Percentiles rank a stretch among this genome's conserved stretches.
Evolutionary conservation across 106 monocot species (phyloP).

Genomic region (Narthecium ossifragum): DNA sequence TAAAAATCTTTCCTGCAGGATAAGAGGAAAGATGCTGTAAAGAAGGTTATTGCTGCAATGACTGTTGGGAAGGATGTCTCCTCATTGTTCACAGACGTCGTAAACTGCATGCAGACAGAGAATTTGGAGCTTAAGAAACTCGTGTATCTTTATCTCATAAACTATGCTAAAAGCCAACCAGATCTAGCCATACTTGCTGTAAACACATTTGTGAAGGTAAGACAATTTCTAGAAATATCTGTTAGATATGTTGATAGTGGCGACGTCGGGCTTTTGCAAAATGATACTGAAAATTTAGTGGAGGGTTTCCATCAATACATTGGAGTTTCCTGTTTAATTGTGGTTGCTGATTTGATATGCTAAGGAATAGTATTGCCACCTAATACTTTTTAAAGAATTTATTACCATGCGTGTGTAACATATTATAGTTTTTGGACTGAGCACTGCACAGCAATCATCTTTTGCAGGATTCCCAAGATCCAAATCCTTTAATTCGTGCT

Average conservation of each 20-base stretch:
- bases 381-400: no score
- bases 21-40: constrained; percentile 99
- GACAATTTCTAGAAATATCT: no score
- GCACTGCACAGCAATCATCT: background rate
- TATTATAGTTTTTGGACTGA: no score
- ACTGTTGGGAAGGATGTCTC: constrained; percentile 99
- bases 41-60: constrained; percentile 99
- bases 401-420: no score
- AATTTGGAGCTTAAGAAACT: constrained; percentile 98
- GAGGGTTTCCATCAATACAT: no score
- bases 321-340: background rate
- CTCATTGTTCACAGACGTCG: constrained; percentile 96
- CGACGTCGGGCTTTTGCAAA: no score
- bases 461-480: constrained; percentile 96
- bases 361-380: no score
- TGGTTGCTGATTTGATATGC: background rate
- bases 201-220: constrained; percentile 98
- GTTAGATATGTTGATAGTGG: no score
- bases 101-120: constrained; percentile 99
- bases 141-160: constrained; percentile 98
- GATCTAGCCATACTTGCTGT: constrained; percentile 99
- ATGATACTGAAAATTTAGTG: no score
- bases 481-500: constrained; percentile 97
- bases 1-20: constrained; percentile 56
- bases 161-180: constrained; percentile 99